Evolutionary conservation across 768 basidiomycete species (phyloP), one percentile per base, ranked within the genome.

Genomic region (Lanmaoa rubissima): DNA sequence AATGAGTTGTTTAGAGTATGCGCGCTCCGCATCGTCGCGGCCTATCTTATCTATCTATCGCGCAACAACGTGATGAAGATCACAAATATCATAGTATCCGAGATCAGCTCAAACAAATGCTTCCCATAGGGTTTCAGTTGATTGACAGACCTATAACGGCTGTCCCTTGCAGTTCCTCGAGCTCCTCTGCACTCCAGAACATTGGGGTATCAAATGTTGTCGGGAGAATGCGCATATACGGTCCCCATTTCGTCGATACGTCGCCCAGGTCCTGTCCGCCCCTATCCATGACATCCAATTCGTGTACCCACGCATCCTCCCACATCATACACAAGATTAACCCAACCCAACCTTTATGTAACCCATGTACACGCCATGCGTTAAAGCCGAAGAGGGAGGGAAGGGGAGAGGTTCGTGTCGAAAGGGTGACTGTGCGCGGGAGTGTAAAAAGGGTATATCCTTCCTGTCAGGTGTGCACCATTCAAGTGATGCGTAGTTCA

Each of bases 301-400:
- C 91, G 4, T 74, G 54, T 1, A 85, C 85, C 60, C 79, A 79
- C 4, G 85, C 81, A 52, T 82, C 82, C 72, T 99, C 97, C 90
- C 92, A 97, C 90, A 98, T 92, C 86, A 99, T 88, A 60, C 87
- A 91, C 39, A 98, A 76, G 56, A 99, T 98, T 44, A 98, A 74
- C 4, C 89, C 88, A 1, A 81, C 76, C 97, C 97, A 99, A 9
- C 93, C 87, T 54, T 81, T 73, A 49, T 87, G 77, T 55, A 98
- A 70, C 19, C 75, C 72, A 54, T 76, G 70, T 24, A 69, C 71
- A 60, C 75, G 82, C 94, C 94, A 98, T 32, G 79, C 80, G 12
- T 78, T 76, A 8, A 73, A 49, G 17, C 88, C 85, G 45, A 98
- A 78, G 3, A 77, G 75, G 16, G 69, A 50, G 1, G 85, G 86